Evolutionary conservation across 805 yeast species (phyloP).

Genomic region (Wickerhamiella alocasiicola): DNA sequence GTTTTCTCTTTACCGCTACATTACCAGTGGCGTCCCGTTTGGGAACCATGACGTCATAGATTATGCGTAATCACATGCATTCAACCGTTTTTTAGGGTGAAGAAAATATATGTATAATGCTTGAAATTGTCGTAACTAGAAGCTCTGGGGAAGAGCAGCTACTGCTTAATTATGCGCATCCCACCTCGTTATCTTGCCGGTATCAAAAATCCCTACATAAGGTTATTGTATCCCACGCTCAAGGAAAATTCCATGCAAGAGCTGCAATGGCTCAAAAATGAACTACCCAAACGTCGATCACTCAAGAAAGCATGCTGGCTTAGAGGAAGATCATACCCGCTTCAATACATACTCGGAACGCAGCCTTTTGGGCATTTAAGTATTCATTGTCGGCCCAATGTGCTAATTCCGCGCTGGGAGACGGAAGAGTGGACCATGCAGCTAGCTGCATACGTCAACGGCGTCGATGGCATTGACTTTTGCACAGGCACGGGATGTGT

Average conservation of each 20-base stretch:
- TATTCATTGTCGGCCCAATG: constrained; percentile 48
- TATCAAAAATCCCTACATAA: constrained; percentile 3
- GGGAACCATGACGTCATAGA: too few species aligned
- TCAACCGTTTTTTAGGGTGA: too few species aligned
- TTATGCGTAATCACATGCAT: too few species aligned
- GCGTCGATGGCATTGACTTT: constrained; percentile 41
- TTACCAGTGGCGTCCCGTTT: too few species aligned
- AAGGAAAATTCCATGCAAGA: constrained; percentile 14
- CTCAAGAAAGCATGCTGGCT: constrained; percentile 43
- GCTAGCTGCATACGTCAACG: constrained; percentile 22
- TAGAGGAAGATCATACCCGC: constrained; percentile 48
- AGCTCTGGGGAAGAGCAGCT: too few species aligned
- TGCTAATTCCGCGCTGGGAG: constrained; percentile 85
- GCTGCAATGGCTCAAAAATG: constrained; percentile 48
- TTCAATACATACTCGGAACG: constrained; percentile 72
- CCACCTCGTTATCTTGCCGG: too few species aligned
- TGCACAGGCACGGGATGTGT: constrained; percentile 91
- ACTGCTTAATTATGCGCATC: too few species aligned
- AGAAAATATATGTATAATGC: too few species aligned
- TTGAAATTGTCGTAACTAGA: too few species aligned
- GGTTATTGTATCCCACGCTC: constrained; percentile 4
- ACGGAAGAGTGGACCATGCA: constrained; percentile 79
- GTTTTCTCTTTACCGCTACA: too few species aligned
- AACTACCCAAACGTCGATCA: constrained; percentile 33
- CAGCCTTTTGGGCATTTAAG: constrained; percentile 76